Evolutionary conservation across 2,329 filamentous ascomycete species (phyloP).

Genomic region (Chaetoscypha palmicola): DNA sequence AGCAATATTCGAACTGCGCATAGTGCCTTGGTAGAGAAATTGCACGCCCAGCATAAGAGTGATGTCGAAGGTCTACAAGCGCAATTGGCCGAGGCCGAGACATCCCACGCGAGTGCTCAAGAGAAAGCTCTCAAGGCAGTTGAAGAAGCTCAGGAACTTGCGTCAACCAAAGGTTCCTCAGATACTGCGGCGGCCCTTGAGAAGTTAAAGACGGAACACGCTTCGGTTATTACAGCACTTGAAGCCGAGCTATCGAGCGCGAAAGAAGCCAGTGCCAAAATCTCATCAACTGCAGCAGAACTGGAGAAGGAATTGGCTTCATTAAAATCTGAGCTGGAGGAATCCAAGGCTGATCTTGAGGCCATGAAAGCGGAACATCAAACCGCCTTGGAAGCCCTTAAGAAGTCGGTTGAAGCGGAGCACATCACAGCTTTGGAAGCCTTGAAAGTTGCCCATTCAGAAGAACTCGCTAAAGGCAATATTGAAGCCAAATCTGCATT

Average conservation of each 20-base stretch:
- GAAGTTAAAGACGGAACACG: slow-evolving; percentile 41
- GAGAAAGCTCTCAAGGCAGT: slow-evolving; percentile 26
- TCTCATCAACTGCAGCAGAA: slow-evolving; percentile 29
- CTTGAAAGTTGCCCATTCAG: slow-evolving; percentile 47
- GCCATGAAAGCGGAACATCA: slow-evolving; percentile 32
- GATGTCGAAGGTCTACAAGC: slow-evolving; percentile 24
- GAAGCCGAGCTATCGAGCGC: slow-evolving; percentile 39
- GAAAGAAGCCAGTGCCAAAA: slow-evolving; percentile 38
- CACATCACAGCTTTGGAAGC: slow-evolving; percentile 43
- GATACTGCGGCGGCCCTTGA: slow-evolving; percentile 41
- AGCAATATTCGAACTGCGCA: slow-evolving; percentile 38
- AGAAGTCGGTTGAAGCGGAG: slow-evolving; percentile 42
- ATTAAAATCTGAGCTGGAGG: slow-evolving; percentile 36
- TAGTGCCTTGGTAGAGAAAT: slow-evolving; percentile 39
- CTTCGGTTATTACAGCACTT: slow-evolving; percentile 16
- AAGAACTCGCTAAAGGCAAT: slow-evolving; percentile 41
- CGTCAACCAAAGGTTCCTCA: slow-evolving; percentile 20
- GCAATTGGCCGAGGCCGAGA: slow-evolving; percentile 25
- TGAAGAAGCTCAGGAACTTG: slow-evolving; percentile 27
- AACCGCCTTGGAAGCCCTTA: slow-evolving; percentile 40
- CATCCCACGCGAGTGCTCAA: slow-evolving; percentile 17
- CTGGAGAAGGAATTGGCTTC: slow-evolving; percentile 30
- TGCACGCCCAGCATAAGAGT: slow-evolving; percentile 23
- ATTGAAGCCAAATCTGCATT: slow-evolving; percentile 38
- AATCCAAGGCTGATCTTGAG: slow-evolving; percentile 24